These are phyloP conservation scores for Annulohypoxylon maeteangense DNA, from an alignment of 495 filamentous ascomycete genomes.

Conservation along the genomic window DNA sequence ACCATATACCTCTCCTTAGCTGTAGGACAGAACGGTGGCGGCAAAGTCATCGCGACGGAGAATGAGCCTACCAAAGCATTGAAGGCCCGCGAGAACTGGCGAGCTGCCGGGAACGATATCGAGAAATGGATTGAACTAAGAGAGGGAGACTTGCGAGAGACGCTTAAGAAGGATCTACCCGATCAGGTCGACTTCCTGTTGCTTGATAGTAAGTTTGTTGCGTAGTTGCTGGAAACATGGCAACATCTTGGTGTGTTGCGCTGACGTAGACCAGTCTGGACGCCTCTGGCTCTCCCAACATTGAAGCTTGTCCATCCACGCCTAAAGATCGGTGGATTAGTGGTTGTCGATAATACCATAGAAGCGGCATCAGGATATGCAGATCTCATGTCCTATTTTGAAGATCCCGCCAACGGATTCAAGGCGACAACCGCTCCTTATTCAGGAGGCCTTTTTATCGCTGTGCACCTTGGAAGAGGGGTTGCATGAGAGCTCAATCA, in stretches of 20 bases:
- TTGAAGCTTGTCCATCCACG: conserved; percentile 58
- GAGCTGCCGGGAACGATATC: conserved; percentile 55
- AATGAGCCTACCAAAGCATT: conserved; percentile 61
- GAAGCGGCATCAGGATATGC: conserved; percentile 49
- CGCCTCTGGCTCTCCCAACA: conserved; percentile 61
- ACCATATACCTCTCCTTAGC: conserved; percentile 70
- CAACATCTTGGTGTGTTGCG: not conserved
- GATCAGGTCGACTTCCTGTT: conserved; percentile 63
- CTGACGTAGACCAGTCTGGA: conserved; percentile 59
- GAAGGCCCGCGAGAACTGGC: conserved; percentile 60
- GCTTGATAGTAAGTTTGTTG: conserved; percentile 64
- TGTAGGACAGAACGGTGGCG: conserved; percentile 54
- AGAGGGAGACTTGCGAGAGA: conserved; percentile 65
- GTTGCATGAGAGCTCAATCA: not conserved
- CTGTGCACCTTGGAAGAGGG: conserved; percentile 27
- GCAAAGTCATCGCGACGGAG: conserved; percentile 65
- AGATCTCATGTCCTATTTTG: conserved; percentile 41
- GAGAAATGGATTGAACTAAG: conserved; percentile 60
- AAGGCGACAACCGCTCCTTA: conserved; percentile 38
- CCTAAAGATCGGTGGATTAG: conserved; percentile 58
- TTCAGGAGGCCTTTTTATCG: conserved; percentile 32
- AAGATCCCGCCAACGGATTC: conserved; percentile 45
- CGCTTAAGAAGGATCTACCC: conserved; percentile 54
- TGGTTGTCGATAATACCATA: conserved; percentile 63
- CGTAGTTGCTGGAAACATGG: not conserved